Conservation (phyloP, 345 rosid genomes). For the Euphorbia pulcherrima region DNA sequence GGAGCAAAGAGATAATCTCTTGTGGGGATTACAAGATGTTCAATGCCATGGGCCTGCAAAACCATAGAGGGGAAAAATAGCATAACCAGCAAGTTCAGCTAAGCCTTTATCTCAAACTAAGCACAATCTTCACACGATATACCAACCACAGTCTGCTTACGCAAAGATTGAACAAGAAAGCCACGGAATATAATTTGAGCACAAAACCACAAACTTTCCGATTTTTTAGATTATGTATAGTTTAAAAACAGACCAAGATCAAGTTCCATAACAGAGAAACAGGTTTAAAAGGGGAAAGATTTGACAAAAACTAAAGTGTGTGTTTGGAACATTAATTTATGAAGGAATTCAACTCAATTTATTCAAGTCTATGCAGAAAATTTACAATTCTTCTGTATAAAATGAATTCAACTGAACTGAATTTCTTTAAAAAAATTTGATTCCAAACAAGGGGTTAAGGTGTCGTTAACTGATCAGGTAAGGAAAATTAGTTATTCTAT, state of each 20-base stretch:
- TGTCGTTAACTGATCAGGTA: not conserved
- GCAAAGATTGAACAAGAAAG: not conserved
- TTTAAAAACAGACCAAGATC: not conserved
- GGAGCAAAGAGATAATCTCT: conserved; percentile 91
- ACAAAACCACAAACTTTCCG: not conserved
- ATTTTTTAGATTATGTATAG: not conserved
- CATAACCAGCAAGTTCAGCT: not conserved
- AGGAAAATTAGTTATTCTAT: not conserved
- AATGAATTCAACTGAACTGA: too few species aligned
- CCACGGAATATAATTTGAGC: not conserved
- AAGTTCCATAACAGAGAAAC: not conserved
- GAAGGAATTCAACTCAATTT: too few species aligned
- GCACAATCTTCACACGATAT: not conserved
- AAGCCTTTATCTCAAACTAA: not conserved
- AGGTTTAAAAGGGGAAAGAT: not conserved
- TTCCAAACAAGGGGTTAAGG: too few species aligned
- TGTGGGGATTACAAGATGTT: conserved; percentile 79
- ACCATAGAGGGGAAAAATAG: conserved; percentile 2
- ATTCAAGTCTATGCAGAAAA: too few species aligned
- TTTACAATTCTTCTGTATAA: too few species aligned
- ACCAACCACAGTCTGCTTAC: too few species aligned
- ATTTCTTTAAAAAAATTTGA: too few species aligned
- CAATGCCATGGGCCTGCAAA: conserved; percentile 69
- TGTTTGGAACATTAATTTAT: too few species aligned
- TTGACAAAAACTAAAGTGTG: too few species aligned